A percentile compares a stretch with the other conserved stretches of the same genome.
Evolutionary conservation across 371 early-diverging fungal genomes (phyloP).

Genomic region (Syncephalis fuscata): DNA sequence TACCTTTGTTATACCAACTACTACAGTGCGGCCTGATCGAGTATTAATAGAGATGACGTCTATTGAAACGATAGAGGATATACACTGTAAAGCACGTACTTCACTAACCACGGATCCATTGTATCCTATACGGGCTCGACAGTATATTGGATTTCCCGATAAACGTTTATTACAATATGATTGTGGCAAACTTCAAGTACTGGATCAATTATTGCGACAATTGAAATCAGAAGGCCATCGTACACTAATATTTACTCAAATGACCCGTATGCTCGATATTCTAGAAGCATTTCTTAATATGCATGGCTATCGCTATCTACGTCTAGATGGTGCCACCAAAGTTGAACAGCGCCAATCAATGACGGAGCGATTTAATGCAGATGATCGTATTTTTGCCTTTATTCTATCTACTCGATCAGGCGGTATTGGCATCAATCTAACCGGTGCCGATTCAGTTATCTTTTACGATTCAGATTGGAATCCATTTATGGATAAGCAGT

Average conservation of each 20-base stretch:
- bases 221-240: slow-evolving; percentile 65
- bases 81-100: slow-evolving; percentile 3
- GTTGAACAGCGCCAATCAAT: slow-evolving; percentile 70
- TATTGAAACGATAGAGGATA: neutral
- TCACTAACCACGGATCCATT: slow-evolving; percentile 19
- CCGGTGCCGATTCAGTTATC: slow-evolving; percentile 90
- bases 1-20: slow-evolving; percentile 51
- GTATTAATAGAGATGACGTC: no score
- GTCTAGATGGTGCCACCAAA: slow-evolving; percentile 73
- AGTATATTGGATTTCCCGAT: slow-evolving; percentile 68
- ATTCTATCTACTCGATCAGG: slow-evolving; percentile 88
- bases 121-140: slow-evolving; percentile 34
- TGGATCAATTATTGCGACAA: slow-evolving; percentile 60
- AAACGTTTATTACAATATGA: slow-evolving; percentile 72
- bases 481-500: slow-evolving; percentile 67
- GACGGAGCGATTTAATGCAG: slow-evolving; percentile 63
- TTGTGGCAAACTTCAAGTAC: slow-evolving; percentile 72
- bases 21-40: slow-evolving; percentile 16
- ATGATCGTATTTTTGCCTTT: slow-evolving; percentile 37
- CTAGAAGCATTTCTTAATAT: slow-evolving; percentile 88
- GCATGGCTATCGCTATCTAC: slow-evolving; percentile 71
- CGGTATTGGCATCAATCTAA: slow-evolving; percentile 94
- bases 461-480: slow-evolving; percentile 97
- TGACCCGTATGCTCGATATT: slow-evolving; percentile 95
- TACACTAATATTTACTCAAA: slow-evolving; percentile 94